These are phyloP conservation scores for Pisolithus thermaeus DNA, from an alignment of 1,284 basidiomycete genomes.

Conservation along the genomic window DNA sequence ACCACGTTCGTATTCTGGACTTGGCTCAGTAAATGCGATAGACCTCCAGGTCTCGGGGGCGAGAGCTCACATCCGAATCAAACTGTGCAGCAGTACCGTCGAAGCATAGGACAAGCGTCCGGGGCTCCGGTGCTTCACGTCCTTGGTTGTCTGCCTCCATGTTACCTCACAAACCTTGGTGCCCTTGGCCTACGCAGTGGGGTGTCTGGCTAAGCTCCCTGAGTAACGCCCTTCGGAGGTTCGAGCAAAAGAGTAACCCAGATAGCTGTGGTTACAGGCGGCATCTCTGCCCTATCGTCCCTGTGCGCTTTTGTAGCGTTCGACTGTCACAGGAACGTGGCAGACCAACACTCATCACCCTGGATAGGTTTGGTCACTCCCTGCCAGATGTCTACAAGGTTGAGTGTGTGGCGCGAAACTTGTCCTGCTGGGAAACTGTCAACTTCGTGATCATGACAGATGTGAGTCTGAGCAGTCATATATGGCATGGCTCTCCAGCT, in stretches of 20 bases:
- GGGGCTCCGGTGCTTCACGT: slow-evolving; percentile 16
- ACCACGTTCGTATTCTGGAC: slow-evolving; percentile 66
- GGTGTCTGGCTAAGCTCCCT: too few species aligned
- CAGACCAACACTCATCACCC: neutral
- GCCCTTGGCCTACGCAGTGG: too few species aligned
- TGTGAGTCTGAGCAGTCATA: too few species aligned
- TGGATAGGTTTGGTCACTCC: neutral
- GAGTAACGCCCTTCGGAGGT: too few species aligned
- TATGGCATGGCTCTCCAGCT: too few species aligned
- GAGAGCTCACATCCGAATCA: slow-evolving; percentile 27
- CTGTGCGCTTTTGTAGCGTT: slow-evolving; percentile 10
- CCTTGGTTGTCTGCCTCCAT: neutral
- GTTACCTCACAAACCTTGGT: neutral
- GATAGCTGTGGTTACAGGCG: too few species aligned
- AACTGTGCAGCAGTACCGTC: slow-evolving; percentile 57
- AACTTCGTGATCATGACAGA: too few species aligned
- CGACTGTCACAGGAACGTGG: neutral
- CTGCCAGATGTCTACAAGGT: neutral
- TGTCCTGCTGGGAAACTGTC: too few species aligned
- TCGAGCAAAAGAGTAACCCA: too few species aligned
- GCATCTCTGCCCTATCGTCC: too few species aligned
- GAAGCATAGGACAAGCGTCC: slow-evolving; percentile 56
- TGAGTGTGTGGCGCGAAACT: too few species aligned
- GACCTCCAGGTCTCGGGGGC: neutral
- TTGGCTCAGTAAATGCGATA: neutral